phyloP scores from a whole-genome alignment of 2,329 filamentous ascomycete species.

The Simplicillium sp. region DNA sequence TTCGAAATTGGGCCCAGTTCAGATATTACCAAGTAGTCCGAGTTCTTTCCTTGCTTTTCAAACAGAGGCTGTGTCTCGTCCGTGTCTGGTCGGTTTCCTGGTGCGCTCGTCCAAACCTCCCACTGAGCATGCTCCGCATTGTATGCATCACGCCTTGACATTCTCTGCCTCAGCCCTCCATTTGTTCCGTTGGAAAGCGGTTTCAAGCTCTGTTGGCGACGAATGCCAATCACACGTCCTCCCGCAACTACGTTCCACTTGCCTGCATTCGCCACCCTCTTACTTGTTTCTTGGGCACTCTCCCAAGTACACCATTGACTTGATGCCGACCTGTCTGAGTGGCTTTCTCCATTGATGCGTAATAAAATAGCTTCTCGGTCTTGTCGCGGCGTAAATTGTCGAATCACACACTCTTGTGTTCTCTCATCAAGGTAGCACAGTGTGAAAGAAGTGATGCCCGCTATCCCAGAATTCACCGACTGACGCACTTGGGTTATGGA shows the following conservation, averaged over 20 bases:
- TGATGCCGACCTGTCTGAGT: too few relatives aligned
- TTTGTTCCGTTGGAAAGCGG: too few relatives aligned
- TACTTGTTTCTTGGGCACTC: too few relatives aligned
- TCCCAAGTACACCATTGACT: too few relatives aligned
- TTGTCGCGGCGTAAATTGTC: not conserved
- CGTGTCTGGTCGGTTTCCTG: conserved; percentile 30
- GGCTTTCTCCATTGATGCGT: too few relatives aligned
- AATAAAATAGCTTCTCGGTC: not conserved
- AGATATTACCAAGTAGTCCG: conserved; percentile 52
- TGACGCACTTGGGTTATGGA: too few relatives aligned
- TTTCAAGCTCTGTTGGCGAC: conserved; percentile 20
- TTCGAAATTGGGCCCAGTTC: conserved; percentile 54
- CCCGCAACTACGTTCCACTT: conserved; percentile 53
- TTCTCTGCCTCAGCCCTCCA: conserved; percentile 7
- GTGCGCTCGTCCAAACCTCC: conserved; percentile 46
- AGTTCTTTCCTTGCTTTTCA: conserved; percentile 23
- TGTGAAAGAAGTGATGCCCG: too few relatives aligned
- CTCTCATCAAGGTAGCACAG: too few relatives aligned
- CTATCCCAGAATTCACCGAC: too few relatives aligned
- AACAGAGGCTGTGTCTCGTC: conserved; percentile 37
- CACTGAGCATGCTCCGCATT: conserved; percentile 19
- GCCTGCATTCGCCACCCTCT: conserved; percentile 49
- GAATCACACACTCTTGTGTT: too few relatives aligned
- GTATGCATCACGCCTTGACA: conserved; percentile 7
- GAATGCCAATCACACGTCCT: conserved; percentile 54